Percentiles rank a stretch among this genome's conserved stretches.
phyloP scores from a whole-genome alignment of 495 filamentous ascomycete genomes.

The Neurospora hispaniola region DNA sequence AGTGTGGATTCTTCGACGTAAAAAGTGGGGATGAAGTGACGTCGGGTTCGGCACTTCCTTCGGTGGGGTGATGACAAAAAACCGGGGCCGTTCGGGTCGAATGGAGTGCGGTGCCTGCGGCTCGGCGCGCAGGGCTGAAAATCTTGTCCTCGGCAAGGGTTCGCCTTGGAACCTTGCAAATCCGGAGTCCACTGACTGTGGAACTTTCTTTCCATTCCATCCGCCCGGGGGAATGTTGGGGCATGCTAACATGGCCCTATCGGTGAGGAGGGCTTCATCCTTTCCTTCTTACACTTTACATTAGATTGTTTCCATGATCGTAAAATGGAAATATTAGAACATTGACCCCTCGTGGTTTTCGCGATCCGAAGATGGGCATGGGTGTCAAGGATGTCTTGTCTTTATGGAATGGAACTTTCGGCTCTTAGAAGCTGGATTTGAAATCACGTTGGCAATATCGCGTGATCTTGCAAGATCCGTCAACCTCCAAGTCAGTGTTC shows the following conservation, averaged over 20 bases:
- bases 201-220: not conserved
- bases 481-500: not conserved
- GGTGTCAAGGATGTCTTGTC: not conserved
- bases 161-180: not conserved
- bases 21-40: not conserved
- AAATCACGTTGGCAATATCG: not conserved
- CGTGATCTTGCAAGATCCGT: not conserved
- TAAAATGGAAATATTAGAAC: not conserved
- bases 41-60: not conserved
- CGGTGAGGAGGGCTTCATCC: not conserved
- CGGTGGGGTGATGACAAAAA: not conserved
- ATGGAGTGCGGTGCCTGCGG: not conserved
- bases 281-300: not conserved
- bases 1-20: not conserved
- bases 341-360: not conserved
- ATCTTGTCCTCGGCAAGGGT: not conserved
- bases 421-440: not conserved
- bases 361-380: not conserved
- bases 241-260: not conserved
- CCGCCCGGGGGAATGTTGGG: not conserved
- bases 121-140: not conserved
- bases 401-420: not conserved
- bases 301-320: not conserved
- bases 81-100: not conserved
- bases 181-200: not conserved